Conservation (phyloP, 2,329 filamentous ascomycete species). For the Didymella glomerata region DNA sequence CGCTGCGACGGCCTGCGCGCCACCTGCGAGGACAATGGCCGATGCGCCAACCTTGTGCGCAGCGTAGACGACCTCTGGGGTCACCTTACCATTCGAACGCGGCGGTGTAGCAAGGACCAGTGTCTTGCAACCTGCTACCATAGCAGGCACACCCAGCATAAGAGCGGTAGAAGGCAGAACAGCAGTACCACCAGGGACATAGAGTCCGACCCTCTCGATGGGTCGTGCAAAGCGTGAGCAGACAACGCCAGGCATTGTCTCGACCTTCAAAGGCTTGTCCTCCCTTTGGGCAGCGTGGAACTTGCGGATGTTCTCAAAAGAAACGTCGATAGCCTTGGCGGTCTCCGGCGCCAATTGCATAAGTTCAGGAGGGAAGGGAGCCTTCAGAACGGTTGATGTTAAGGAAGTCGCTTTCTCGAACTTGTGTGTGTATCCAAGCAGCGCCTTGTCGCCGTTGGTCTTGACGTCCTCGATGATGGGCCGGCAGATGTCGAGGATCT, state of each 20-base stretch:
- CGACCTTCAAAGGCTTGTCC: constrained; percentile 80
- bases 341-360: constrained; percentile 89
- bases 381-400: constrained; percentile 85
- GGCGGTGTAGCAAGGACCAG: constrained; percentile 94
- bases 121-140: constrained; percentile 95
- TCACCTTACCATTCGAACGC: constrained; percentile 85
- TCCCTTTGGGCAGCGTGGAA: constrained; percentile 95
- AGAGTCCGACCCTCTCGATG: constrained; percentile 95
- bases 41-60: constrained; percentile 97
- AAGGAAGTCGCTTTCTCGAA: constrained; percentile 96
- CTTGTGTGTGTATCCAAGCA: constrained; percentile 94
- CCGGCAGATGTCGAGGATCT: constrained; percentile 87
- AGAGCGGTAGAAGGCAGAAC: constrained; percentile 97
- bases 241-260: constrained; percentile 97
- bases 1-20: constrained; percentile 93
- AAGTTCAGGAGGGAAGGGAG: constrained; percentile 83
- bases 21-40: constrained; percentile 93
- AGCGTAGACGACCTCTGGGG: constrained; percentile 95
- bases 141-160: constrained; percentile 97
- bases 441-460: constrained; percentile 81
- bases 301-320: constrained; percentile 90
- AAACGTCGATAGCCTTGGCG: constrained; percentile 89
- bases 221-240: constrained; percentile 92
- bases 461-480: constrained; percentile 92
- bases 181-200: constrained; percentile 94